phyloP scores from a whole-genome alignment of 1,284 basidiomycete species.

The Boletellus sp. region DNA sequence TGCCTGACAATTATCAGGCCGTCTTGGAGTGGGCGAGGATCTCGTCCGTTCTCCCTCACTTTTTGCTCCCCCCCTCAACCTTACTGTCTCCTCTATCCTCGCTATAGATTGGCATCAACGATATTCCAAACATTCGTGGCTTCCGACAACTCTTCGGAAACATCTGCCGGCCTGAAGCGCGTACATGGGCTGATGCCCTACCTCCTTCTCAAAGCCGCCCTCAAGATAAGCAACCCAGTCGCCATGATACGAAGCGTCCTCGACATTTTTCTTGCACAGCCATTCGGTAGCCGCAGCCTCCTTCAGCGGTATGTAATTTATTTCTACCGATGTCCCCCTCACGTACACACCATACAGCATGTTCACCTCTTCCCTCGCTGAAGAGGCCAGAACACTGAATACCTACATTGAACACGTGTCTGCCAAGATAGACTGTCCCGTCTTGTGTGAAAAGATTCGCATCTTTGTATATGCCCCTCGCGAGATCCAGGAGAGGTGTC shows the following conservation, averaged over 20 bases:
- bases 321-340: neutral
- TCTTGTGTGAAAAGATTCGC: conserved; percentile 85
- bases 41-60: conserved; percentile 58
- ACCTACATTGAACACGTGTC: conserved; percentile 86
- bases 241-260: conserved; percentile 90
- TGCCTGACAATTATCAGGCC: conserved; percentile 85
- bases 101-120: conserved; percentile 78
- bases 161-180: conserved; percentile 84
- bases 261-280: conserved; percentile 96
- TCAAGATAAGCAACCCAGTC: conserved; percentile 94
- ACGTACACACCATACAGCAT: conserved; percentile 53
- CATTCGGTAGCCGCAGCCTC: conserved; percentile 91
- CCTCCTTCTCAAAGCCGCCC: conserved; percentile 88
- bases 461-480: conserved; percentile 83
- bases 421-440: conserved; percentile 84
- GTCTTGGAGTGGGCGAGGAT: conserved; percentile 96
- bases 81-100: conserved; percentile 8
- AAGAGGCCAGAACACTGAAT: conserved; percentile 82
- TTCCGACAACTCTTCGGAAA: conserved; percentile 89
- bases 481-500: conserved; percentile 83
- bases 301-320: conserved; percentile 67
- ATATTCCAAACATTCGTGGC: conserved; percentile 95
- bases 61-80: conserved; percentile 10
- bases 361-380: conserved; percentile 89
- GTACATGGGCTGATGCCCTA: conserved; percentile 98